A percentile compares a stretch with the other conserved stretches of the same genome.
Conservation (phyloP, 768 basidiomycete genomes). For the Pholiota microspora region DNA sequence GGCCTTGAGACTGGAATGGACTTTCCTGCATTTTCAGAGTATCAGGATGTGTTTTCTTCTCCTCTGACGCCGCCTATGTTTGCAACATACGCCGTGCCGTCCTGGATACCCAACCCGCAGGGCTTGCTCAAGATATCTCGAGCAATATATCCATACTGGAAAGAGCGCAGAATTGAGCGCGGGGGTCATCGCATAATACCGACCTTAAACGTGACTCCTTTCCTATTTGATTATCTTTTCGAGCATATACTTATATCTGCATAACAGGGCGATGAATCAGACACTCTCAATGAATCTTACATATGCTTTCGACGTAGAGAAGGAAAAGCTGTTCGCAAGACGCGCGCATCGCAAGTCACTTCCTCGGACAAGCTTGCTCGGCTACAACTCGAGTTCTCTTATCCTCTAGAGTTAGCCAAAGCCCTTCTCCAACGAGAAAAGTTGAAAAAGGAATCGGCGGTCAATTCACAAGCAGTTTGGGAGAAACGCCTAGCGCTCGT, state of each 20-base stretch:
- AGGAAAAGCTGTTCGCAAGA: conserved; percentile 92
- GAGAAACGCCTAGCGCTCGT: conserved; percentile 72
- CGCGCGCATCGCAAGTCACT: conserved; percentile 85
- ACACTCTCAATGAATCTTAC: conserved; percentile 88
- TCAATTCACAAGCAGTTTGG: conserved; percentile 68
- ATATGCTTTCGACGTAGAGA: conserved; percentile 97
- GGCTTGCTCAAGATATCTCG: conserved; percentile 69
- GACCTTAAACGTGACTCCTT: conserved; percentile 69
- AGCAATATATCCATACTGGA: conserved; percentile 86
- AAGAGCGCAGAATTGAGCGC: conserved; percentile 75
- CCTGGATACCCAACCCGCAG: conserved; percentile 63
- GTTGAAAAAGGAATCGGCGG: conserved; percentile 64
- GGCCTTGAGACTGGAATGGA: conserved; percentile 64
- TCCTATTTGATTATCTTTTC: neutral
- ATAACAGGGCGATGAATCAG: conserved; percentile 80
- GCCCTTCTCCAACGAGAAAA: conserved; percentile 70
- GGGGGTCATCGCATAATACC: conserved; percentile 87
- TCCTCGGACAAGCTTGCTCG: conserved; percentile 88
- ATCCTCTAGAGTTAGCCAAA: conserved; percentile 71
- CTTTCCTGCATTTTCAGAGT: conserved; percentile 73
- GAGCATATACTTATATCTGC: neutral
- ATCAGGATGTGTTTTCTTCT: conserved; percentile 63
- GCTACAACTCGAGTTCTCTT: conserved; percentile 71
- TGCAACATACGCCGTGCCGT: conserved; percentile 64
- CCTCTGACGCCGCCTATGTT: conserved; percentile 63